A percentile compares a stretch with the other conserved stretches of the same genome.
These are phyloP conservation scores for Boletus sensibilis DNA, from an alignment of 768 basidiomycete genomes.

Conservation along the genomic window DNA sequence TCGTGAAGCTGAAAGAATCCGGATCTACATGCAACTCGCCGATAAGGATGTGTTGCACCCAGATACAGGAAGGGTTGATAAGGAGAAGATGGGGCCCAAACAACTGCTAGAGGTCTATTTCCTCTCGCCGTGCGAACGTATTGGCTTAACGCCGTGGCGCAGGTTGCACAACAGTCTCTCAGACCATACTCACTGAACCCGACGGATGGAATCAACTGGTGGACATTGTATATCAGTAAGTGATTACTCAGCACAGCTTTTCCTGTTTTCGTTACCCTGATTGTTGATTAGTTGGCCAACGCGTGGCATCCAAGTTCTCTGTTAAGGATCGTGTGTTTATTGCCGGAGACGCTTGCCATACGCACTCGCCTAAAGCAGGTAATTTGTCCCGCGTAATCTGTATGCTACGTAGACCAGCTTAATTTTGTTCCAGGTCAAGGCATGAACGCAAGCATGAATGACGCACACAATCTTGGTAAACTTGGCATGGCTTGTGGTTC, in stretches of 20 bases:
- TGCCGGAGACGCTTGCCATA: slow-evolving; percentile 55
- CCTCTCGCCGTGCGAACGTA: neutral
- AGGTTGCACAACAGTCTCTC: slow-evolving; percentile 43
- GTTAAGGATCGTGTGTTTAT: slow-evolving; percentile 51
- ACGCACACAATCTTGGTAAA: slow-evolving; percentile 50
- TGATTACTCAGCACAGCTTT: neutral
- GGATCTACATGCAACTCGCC: slow-evolving; percentile 52
- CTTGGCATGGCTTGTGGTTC: neutral
- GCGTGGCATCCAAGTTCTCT: slow-evolving; percentile 52
- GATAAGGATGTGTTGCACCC: slow-evolving; percentile 39
- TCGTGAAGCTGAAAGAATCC: slow-evolving; percentile 45
- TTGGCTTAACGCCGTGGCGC: neutral
- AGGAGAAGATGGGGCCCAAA: slow-evolving; percentile 37
- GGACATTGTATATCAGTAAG: slow-evolving; percentile 50
- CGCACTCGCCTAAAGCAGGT: slow-evolving; percentile 45
- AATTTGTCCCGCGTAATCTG: neutral
- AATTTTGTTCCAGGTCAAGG: slow-evolving; percentile 44
- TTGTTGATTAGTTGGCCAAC: slow-evolving; percentile 46
- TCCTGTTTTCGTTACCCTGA: neutral
- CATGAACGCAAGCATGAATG: slow-evolving; percentile 55
- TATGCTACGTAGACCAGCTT: neutral
- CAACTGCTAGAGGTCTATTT: slow-evolving; percentile 38
- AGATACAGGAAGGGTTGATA: slow-evolving; percentile 42
- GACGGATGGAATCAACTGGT: slow-evolving; percentile 42
- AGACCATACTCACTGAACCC: slow-evolving; percentile 39